Percentiles rank a stretch among this genome's conserved stretches.
Evolutionary conservation across 1,139 yeast species (phyloP).

Genomic region (Pichia kudriavzevii): DNA sequence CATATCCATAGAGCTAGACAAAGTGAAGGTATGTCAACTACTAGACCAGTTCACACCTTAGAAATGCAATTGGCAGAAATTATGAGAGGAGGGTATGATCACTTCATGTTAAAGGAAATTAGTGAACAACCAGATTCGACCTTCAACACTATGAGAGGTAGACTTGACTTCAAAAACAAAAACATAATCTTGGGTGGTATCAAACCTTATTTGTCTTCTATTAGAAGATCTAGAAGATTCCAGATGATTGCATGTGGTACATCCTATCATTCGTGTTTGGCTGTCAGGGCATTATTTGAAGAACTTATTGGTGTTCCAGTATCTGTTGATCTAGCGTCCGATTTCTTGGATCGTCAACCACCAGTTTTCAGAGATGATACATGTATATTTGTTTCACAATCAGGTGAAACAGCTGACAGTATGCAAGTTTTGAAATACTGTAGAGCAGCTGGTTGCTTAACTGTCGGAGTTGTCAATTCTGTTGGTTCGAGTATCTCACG

Average conservation of each 20-base stretch:
- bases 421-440: conserved; percentile 94
- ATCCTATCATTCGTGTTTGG: conserved; percentile 95
- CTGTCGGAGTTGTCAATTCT: conserved; percentile 92
- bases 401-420: conserved; percentile 99
- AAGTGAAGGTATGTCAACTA: conserved; percentile 84
- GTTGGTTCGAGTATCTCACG: conserved; percentile 97
- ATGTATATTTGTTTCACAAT: conserved; percentile 94
- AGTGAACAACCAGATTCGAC: conserved; percentile 98
- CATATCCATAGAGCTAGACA: conserved; percentile 96
- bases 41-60: conserved; percentile 91
- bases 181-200: conserved; percentile 85
- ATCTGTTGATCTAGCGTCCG: conserved; percentile 93
- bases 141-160: conserved; percentile 98
- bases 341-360: conserved; percentile 88
- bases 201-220: conserved; percentile 74
- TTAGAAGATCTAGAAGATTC: conserved; percentile 90
- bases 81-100: conserved; percentile 95
- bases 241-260: conserved; percentile 99
- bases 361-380: conserved; percentile 98
- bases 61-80: conserved; percentile 97
- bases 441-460: conserved; percentile 92
- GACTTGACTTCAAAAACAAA: conserved; percentile 82
- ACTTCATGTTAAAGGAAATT: conserved; percentile 98
- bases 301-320: conserved; percentile 96
- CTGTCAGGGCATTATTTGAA: conserved; percentile 93